These are phyloP conservation scores for Clathrus columnatus DNA, from an alignment of 768 basidiomycete species.

Conservation along the genomic window DNA sequence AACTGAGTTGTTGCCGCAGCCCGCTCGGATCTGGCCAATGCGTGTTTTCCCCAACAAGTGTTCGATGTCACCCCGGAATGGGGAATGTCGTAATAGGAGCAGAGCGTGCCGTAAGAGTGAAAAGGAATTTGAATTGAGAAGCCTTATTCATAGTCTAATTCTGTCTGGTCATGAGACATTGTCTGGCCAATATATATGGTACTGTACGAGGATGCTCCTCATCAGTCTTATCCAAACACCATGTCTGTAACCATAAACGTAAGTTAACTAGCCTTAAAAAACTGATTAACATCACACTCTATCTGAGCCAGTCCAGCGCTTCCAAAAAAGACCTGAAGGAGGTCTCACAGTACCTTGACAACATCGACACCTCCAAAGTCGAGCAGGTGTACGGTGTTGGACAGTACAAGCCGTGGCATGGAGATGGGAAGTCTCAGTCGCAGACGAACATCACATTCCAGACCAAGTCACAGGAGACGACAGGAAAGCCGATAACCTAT, in stretches of 20 bases:
- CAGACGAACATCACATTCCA: conserved; percentile 8
- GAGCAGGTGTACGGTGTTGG: conserved; percentile 2
- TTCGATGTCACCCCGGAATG: no score
- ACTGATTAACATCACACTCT: neutral
- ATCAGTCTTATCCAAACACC: neutral
- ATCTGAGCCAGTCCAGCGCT: neutral
- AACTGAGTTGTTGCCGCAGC: no score
- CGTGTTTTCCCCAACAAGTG: no score
- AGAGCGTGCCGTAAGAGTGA: no score
- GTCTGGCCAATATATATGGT: neutral
- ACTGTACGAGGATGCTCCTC: neutral
- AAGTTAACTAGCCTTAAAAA: neutral
- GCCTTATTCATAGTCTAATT: no score
- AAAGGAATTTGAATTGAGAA: no score
- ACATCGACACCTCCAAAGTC: conserved; percentile 3
- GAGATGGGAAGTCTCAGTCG: conserved; percentile 8
- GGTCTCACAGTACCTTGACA: neutral
- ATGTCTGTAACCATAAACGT: neutral
- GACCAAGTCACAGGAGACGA: conserved; percentile 6
- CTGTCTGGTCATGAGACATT: neutral
- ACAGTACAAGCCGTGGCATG: conserved; percentile 7
- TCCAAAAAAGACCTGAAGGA: conserved; percentile 4
- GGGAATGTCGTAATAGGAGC: no score
- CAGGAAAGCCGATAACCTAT: neutral
- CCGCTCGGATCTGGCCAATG: no score